Conservation (phyloP, 345 rosid genomes). For the Boechera stricta region DNA sequence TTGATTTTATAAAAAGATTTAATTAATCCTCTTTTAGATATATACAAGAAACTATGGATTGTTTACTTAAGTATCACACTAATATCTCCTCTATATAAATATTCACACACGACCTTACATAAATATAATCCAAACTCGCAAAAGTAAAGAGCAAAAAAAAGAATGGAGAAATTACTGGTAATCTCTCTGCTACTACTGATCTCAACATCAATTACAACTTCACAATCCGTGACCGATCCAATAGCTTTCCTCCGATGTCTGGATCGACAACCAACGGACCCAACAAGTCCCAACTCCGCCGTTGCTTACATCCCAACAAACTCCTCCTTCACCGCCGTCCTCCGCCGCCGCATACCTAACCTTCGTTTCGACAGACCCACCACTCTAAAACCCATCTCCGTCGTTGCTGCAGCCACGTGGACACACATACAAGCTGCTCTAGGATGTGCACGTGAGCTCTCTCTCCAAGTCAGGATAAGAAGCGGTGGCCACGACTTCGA, state of each 20-base stretch:
- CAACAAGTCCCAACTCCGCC: constrained; percentile 30
- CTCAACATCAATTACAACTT: constrained; percentile 16
- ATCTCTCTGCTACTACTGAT: constrained; percentile 21
- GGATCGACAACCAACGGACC: constrained; percentile 5
- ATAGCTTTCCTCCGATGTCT: constrained; percentile 38
- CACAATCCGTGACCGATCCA: constrained; percentile 34
- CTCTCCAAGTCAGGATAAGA: constrained; percentile 49
- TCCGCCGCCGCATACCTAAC: constrained; percentile 47
- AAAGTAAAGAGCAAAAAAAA: not conserved
- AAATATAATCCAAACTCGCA: constrained; percentile 3
- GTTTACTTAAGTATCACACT: not conserved
- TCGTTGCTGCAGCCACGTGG: constrained; percentile 41
- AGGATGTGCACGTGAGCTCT: constrained; percentile 41
- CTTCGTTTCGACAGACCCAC: constrained; percentile 51
- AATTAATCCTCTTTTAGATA: not conserved
- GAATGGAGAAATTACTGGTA: not conserved
- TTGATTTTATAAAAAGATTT: too few species aligned
- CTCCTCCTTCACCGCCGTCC: constrained; percentile 44
- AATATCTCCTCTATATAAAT: constrained; percentile 7
- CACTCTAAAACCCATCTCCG: constrained; percentile 50
- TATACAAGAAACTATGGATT: not conserved
- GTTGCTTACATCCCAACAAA: constrained; percentile 38
- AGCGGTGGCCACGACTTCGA: constrained; percentile 66
- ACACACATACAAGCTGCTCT: constrained; percentile 51
- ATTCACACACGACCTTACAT: not conserved